Conservation (phyloP, 495 filamentous ascomycete genomes). For the Penicillium cosmopolitanum region DNA sequence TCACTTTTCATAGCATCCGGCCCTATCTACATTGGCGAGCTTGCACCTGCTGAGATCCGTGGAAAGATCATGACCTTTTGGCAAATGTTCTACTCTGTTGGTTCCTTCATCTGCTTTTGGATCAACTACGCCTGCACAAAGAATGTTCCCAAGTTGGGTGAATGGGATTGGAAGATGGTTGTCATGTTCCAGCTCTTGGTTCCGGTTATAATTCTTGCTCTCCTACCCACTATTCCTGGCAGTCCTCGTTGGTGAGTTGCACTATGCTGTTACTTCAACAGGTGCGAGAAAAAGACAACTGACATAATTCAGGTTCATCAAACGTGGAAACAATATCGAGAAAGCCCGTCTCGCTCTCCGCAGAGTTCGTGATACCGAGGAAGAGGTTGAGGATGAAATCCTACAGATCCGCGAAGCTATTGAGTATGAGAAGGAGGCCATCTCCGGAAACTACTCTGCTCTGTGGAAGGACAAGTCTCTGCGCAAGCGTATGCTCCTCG, state of each 20-base stretch:
- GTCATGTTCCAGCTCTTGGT: constrained; percentile 66
- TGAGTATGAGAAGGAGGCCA: constrained; percentile 65
- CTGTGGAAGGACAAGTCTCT: constrained; percentile 65
- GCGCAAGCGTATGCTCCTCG: constrained; percentile 58
- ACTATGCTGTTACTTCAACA: not conserved
- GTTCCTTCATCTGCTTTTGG: constrained; percentile 67
- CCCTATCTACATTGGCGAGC: constrained; percentile 65
- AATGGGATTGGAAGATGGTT: constrained; percentile 67
- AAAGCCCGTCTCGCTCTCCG: constrained; percentile 54
- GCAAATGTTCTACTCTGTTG: constrained; percentile 69
- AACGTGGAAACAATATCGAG: constrained; percentile 55
- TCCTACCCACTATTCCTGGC: constrained; percentile 60
- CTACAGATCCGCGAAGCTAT: constrained; percentile 61
- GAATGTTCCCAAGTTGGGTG: constrained; percentile 51
- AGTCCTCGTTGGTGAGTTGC: constrained; percentile 56
- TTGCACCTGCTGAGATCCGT: constrained; percentile 61
- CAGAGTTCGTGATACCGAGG: constrained; percentile 57
- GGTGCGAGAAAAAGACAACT: not conserved
- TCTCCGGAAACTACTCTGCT: constrained; percentile 57
- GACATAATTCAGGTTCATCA: constrained; percentile 45
- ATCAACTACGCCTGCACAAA: constrained; percentile 60
- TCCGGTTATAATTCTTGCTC: constrained; percentile 53
- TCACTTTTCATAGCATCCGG: constrained; percentile 45
- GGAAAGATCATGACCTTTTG: constrained; percentile 70
- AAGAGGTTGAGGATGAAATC: constrained; percentile 63